Evolutionary conservation across 495 filamentous ascomycete genomes (phyloP).

Genomic region (Penicillium silybi): DNA sequence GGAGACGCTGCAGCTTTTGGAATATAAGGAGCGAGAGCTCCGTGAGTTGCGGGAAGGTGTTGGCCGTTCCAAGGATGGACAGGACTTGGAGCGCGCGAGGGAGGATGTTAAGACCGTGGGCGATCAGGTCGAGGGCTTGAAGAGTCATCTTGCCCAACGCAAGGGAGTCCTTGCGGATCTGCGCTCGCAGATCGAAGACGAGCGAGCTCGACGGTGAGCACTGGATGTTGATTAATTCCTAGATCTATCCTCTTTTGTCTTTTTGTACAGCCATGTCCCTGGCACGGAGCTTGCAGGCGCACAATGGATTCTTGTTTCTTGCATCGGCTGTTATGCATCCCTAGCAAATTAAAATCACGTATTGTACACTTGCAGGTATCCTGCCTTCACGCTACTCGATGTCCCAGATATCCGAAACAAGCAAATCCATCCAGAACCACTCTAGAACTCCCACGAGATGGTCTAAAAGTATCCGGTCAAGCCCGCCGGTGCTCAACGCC

Average conservation of each 20-base stretch:
- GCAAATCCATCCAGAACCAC: neutral
- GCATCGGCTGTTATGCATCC: neutral
- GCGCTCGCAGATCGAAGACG: constrained; percentile 45
- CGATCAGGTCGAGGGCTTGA: constrained; percentile 52
- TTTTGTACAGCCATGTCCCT: constrained; percentile 36
- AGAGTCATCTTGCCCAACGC: constrained; percentile 44
- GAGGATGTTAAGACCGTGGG: constrained; percentile 48
- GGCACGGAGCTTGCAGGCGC: constrained; percentile 35
- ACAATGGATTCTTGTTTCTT: constrained; percentile 24
- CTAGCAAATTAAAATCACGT: neutral
- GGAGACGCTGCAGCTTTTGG: constrained; percentile 83
- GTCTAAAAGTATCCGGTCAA: neutral
- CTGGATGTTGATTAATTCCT: constrained; percentile 4
- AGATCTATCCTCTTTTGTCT: constrained; percentile 3
- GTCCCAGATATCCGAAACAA: neutral
- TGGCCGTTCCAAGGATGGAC: constrained; percentile 43
- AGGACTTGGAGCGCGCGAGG: constrained; percentile 36
- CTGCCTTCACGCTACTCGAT: neutral
- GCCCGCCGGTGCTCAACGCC: neutral
- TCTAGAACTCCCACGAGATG: neutral
- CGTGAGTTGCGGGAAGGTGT: constrained; percentile 44
- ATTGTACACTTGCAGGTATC: constrained; percentile 1
- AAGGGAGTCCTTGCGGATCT: constrained; percentile 42
- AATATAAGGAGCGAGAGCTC: constrained; percentile 49
- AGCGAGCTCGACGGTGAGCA: constrained; percentile 36